Conservation (phyloP, 1,284 basidiomycete genomes). For the Sporisorium scitamineum region DNA sequence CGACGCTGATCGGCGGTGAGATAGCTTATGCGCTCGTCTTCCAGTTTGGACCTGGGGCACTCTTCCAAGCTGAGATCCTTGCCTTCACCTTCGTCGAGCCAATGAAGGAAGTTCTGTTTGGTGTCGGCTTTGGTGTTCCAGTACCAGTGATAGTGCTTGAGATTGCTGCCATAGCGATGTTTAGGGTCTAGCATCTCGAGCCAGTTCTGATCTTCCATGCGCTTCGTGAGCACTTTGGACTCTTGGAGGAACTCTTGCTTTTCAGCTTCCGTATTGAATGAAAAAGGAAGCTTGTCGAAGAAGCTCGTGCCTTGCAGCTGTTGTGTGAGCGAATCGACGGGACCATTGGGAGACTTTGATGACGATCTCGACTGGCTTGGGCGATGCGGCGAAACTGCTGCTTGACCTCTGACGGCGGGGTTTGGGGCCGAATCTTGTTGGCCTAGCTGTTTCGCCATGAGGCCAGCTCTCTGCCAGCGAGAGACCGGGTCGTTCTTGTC, state of each 20-base stretch:
- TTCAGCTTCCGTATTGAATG: constrained; percentile 36
- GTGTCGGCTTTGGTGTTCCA: constrained; percentile 47
- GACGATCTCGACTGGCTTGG: constrained; percentile 4
- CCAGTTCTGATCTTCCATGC: constrained; percentile 52
- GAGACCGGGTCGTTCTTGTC: constrained; percentile 42
- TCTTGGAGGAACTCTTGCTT: constrained; percentile 36
- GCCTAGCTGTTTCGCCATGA: constrained; percentile 42
- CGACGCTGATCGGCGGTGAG: constrained; percentile 75
- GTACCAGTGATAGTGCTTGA: constrained; percentile 54
- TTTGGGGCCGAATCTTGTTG: constrained; percentile 28
- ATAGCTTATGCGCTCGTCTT: constrained; percentile 73
- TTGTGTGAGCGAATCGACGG: constrained; percentile 32
- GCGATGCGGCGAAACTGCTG: constrained; percentile 3
- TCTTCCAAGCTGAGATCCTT: constrained; percentile 76
- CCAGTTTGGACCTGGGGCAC: constrained; percentile 77
- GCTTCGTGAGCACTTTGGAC: constrained; percentile 41
- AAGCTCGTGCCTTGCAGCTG: constrained; percentile 35
- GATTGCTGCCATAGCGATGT: constrained; percentile 57
- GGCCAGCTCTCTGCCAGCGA: constrained; percentile 30
- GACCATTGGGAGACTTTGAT: background rate
- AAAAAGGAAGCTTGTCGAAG: constrained; percentile 46
- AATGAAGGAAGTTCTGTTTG: constrained; percentile 67
- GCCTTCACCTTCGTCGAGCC: constrained; percentile 79
- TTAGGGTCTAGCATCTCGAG: constrained; percentile 54
- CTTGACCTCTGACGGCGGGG: constrained; percentile 38